Base-by-base conservation (phyloP, 2,329 filamentous ascomycete genomes). In the Dothideomycetes sp. region DNA sequence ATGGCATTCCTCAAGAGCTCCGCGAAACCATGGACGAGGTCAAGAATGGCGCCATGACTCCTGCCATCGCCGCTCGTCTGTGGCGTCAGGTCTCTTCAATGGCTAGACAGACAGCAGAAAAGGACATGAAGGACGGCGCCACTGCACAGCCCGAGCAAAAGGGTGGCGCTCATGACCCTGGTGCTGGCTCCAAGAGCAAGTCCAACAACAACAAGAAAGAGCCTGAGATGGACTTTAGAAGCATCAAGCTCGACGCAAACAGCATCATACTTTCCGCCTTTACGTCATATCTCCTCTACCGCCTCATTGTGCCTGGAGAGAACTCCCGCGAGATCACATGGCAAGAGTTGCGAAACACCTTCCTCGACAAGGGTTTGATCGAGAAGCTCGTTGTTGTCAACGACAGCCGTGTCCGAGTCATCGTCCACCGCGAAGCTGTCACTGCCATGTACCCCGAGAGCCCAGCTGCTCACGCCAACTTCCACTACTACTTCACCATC, bases 321-420 rank as follows among this genome's bases (percentile, higher is more conserved):
- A 72, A 70, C 47, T 70, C 67, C 41, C 71, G 78, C 55, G 89
- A 98, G 58, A 95, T 98, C 45, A 96, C 91, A 41, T 98, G 87
- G 85, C 88, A 98, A 64, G 91, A 98, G 65, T 85, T 98, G 65
- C 74, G 84, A 48, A 88, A 78, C 52, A 91, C 86, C 22, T 96
- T 94, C 70, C 71, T 98, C 46, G 87, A 95, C 64, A 95, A 94
- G 70, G 91, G 91, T 6, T 73, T 98, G 17, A 88, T 98, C 15
- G 84, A 95, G 65, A 95, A 88, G 68, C 73, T 98, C 51, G 80
- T 80, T 13, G 80, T 94, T 23, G 74, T 94, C 37, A 79, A 87
- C 52, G 76, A 80, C 48, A 79, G 77, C 53, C 76, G 76, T 47
- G 91, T 96, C 32, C 77, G 82, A 41, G 84, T 95, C 22, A 76